Evolutionary conservation across 1,284 basidiomycete genomes (phyloP).

Genomic region (Leucoagaricus sp.): DNA sequence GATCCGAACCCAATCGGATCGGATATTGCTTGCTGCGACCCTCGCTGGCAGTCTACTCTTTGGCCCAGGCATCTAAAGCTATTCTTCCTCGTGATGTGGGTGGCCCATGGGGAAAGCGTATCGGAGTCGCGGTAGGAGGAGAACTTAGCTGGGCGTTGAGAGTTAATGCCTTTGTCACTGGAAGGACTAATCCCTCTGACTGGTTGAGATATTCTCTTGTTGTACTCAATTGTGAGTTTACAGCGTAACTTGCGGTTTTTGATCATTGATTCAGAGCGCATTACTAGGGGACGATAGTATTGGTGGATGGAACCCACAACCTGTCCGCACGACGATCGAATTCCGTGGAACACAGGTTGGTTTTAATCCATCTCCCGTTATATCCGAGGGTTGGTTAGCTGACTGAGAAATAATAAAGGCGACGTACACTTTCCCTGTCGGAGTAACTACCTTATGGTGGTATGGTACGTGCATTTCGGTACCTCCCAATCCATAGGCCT

Average conservation of each 20-base stretch:
- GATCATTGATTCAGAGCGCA: neutral
- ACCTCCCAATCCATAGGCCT: neutral
- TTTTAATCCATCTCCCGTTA: neutral
- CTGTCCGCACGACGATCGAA: constrained; percentile 61
- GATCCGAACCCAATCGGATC: neutral
- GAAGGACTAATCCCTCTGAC: constrained; percentile 50
- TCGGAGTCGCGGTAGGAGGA: constrained; percentile 60
- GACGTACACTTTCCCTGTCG: constrained; percentile 62
- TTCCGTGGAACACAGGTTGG: constrained; percentile 63
- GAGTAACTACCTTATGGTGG: constrained; percentile 46
- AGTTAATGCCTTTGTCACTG: constrained; percentile 67
- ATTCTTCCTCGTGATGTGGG: constrained; percentile 63
- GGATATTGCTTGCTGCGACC: neutral
- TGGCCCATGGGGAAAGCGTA: constrained; percentile 65
- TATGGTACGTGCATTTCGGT: constrained; percentile 21
- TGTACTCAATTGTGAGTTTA: constrained; percentile 57
- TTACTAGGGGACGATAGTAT: constrained; percentile 51
- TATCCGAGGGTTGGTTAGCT: neutral
- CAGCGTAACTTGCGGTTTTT: neutral
- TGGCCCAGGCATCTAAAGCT: constrained; percentile 73
- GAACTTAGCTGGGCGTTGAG: constrained; percentile 52
- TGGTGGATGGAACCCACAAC: constrained; percentile 56
- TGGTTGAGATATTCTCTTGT: constrained; percentile 67
- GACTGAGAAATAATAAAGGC: constrained; percentile 38
- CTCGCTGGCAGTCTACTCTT: constrained; percentile 53